Conservation (phyloP, 2,329 filamentous ascomycete genomes). For the Cladosporium colombiae region DNA sequence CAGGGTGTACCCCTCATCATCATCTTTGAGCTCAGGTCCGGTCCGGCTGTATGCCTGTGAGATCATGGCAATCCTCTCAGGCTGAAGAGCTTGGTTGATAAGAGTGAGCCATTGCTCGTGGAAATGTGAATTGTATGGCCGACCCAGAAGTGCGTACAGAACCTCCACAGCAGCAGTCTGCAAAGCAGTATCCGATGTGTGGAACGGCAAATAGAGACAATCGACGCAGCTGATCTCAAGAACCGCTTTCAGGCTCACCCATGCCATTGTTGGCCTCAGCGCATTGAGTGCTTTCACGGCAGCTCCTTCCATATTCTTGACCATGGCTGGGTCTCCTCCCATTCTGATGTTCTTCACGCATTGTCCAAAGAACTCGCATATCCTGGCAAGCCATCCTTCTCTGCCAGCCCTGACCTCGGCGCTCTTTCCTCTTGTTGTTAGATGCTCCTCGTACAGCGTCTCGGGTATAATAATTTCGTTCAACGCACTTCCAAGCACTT, state of each 20-base stretch:
- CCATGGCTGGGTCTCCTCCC: constrained; percentile 61
- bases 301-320: constrained; percentile 52
- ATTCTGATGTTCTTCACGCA: constrained; percentile 58
- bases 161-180: constrained; percentile 63
- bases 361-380: constrained; percentile 71
- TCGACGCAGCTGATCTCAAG: constrained; percentile 69
- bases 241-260: constrained; percentile 84
- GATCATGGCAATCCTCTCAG: constrained; percentile 35
- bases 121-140: constrained; percentile 65
- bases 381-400: constrained; percentile 83
- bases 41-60: constrained; percentile 33
- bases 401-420: constrained; percentile 72
- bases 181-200: constrained; percentile 68
- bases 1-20: constrained; percentile 90
- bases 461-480: constrained; percentile 91
- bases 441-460: constrained; percentile 71
- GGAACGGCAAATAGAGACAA: constrained; percentile 70
- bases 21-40: constrained; percentile 59
- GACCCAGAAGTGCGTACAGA: constrained; percentile 41
- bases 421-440: constrained; percentile 62
- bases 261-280: constrained; percentile 76
- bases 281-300: constrained; percentile 76
- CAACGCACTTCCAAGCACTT: constrained; percentile 80
- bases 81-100: constrained; percentile 31
- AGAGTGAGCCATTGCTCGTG: constrained; percentile 49